A percentile compares a stretch with the other conserved stretches of the same genome.
These are phyloP conservation scores for Periconia macrospinosa DNA, from an alignment of 2,329 filamentous ascomycete genomes.

Conservation along the genomic window DNA sequence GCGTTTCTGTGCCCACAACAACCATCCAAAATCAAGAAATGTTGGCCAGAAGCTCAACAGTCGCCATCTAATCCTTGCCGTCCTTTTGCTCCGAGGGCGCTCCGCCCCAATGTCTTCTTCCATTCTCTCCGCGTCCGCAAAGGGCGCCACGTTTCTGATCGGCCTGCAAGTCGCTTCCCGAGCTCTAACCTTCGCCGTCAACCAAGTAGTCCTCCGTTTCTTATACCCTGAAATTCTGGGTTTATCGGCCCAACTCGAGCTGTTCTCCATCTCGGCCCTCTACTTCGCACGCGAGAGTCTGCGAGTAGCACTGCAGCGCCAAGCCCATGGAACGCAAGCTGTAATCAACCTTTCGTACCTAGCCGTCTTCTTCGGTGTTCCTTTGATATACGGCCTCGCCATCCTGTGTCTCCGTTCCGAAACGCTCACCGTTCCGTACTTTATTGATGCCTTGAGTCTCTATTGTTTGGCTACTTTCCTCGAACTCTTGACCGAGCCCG, in stretches of 20 bases:
- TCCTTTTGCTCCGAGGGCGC: background rate
- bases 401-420: slow-evolving; percentile 65
- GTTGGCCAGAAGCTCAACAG: background rate
- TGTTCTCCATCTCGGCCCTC: slow-evolving; percentile 89
- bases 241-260: slow-evolving; percentile 84
- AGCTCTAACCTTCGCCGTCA: slow-evolving; percentile 84
- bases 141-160: slow-evolving; percentile 83
- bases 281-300: slow-evolving; percentile 93
- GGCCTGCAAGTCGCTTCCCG: slow-evolving; percentile 85
- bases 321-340: slow-evolving; percentile 65
- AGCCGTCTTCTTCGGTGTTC: slow-evolving; percentile 68
- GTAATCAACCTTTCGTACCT: slow-evolving; percentile 89
- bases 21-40: slow-evolving; percentile 3
- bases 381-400: slow-evolving; percentile 66
- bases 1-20: slow-evolving; percentile 14
- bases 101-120: slow-evolving; percentile 31
- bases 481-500: slow-evolving; percentile 84
- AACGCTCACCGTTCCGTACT: slow-evolving; percentile 62
- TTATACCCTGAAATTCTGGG: slow-evolving; percentile 84
- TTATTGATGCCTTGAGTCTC: slow-evolving; percentile 58
- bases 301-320: slow-evolving; percentile 86
- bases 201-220: slow-evolving; percentile 86
- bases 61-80: background rate
- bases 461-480: slow-evolving; percentile 63
- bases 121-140: slow-evolving; percentile 55